Percentiles rank a stretch among this genome's conserved stretches.
phyloP scores from a whole-genome alignment of 352 stramenopile species.

The Phytophthora ramorum region DNA sequence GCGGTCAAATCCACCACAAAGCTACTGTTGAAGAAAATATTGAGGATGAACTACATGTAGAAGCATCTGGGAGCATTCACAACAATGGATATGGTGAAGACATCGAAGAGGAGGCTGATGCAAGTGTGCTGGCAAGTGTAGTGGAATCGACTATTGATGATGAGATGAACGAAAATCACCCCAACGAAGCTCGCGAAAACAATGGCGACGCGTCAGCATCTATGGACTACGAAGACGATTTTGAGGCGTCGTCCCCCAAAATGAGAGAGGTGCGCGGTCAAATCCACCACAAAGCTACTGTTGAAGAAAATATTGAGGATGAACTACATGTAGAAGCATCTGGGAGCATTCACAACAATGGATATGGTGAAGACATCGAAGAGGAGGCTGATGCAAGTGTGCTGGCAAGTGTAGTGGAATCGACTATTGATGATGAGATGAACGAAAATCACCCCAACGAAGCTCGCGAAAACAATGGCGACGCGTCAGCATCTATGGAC shows the following conservation, averaged over 20 bases:
- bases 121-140: slow-evolving; percentile 10
- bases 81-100: slow-evolving; percentile 1
- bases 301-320: slow-evolving; percentile 16
- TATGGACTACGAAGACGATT: slow-evolving; percentile 62
- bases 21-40: slow-evolving; percentile 12
- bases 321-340: background rate
- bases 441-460: slow-evolving; percentile 1
- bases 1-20: background rate
- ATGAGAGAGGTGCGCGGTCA: background rate
- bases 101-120: slow-evolving; percentile 6
- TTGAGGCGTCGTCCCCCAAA: slow-evolving; percentile 40
- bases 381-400: slow-evolving; percentile 9
- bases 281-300: background rate
- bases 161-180: slow-evolving; percentile 5
- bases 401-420: slow-evolving; percentile 13
- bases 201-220: too few relatives aligned
- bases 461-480: too few relatives aligned
- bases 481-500: too few relatives aligned
- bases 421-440: slow-evolving; percentile 14
- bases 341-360: background rate
- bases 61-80: background rate
- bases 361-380: slow-evolving; percentile 1
- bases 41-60: background rate
- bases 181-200: too few relatives aligned
- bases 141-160: slow-evolving; percentile 18